Evolutionary conservation across 441 rosid genomes (phyloP).

Genomic region (Capsella rubella): DNA sequence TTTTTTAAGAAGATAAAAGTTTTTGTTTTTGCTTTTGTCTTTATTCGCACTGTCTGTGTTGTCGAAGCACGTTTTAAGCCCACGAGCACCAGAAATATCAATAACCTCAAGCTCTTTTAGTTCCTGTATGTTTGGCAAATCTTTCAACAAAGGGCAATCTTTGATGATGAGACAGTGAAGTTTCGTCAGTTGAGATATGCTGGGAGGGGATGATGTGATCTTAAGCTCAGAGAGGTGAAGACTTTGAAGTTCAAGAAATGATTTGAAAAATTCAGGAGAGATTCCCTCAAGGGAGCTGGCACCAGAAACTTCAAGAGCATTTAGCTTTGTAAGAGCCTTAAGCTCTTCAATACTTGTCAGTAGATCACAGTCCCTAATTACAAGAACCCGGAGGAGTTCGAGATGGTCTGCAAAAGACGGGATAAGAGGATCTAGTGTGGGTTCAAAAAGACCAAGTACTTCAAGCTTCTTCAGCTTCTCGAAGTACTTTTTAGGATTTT

Average conservation of each 20-base stretch:
- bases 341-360: slow-evolving; percentile 41
- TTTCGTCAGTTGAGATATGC: slow-evolving; percentile 39
- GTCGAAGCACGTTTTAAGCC: slow-evolving; percentile 42
- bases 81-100: slow-evolving; percentile 56
- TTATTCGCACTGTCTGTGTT: slow-evolving; percentile 25
- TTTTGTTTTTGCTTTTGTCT: slow-evolving; percentile 45
- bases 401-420: background rate
- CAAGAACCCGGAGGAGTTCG: slow-evolving; percentile 54
- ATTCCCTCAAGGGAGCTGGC: slow-evolving; percentile 46
- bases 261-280: slow-evolving; percentile 41
- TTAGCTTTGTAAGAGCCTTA: slow-evolving; percentile 39
- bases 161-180: slow-evolving; percentile 65
- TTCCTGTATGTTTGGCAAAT: slow-evolving; percentile 46
- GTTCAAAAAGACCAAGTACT: slow-evolving; percentile 56
- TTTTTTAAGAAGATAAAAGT: slow-evolving; percentile 33
- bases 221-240: slow-evolving; percentile 56
- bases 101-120: slow-evolving; percentile 56
- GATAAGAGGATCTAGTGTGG: slow-evolving; percentile 44
- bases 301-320: slow-evolving; percentile 65
- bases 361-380: slow-evolving; percentile 58
- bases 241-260: slow-evolving; percentile 48
- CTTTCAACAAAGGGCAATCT: slow-evolving; percentile 49
- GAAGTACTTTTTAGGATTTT: slow-evolving; percentile 42
- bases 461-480: slow-evolving; percentile 39
- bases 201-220: slow-evolving; percentile 45